These are phyloP conservation scores for Cryptococcus wingfieldii DNA, from an alignment of 1,284 basidiomycete genomes.

Conservation along the genomic window DNA sequence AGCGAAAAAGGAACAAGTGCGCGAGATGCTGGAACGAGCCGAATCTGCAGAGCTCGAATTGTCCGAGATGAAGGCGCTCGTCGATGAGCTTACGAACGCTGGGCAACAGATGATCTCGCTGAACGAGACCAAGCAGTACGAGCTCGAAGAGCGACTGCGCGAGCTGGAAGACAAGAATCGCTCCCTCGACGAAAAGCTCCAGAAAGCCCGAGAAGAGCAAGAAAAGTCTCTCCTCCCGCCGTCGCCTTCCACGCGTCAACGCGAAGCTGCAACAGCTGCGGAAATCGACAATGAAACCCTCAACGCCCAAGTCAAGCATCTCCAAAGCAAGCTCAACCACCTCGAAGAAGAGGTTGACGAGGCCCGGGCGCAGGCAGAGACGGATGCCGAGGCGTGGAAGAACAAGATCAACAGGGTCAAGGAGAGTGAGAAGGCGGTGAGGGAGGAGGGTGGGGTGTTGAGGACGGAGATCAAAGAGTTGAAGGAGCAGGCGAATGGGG, in stretches of 20 bases:
- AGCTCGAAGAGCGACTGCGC: slow-evolving; percentile 66
- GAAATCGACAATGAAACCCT: slow-evolving; percentile 92
- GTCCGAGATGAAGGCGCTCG: slow-evolving; percentile 35
- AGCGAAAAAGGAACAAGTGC: slow-evolving; percentile 44
- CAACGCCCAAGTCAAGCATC: slow-evolving; percentile 77
- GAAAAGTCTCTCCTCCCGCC: slow-evolving; percentile 13
- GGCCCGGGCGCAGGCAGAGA: slow-evolving; percentile 63
- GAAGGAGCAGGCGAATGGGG: slow-evolving; percentile 59
- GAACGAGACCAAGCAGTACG: slow-evolving; percentile 77
- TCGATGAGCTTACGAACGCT: slow-evolving; percentile 43
- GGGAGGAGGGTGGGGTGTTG: slow-evolving; percentile 61
- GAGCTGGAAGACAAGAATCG: slow-evolving; percentile 55
- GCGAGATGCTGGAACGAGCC: slow-evolving; percentile 36
- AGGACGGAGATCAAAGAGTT: slow-evolving; percentile 62
- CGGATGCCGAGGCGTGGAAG: slow-evolving; percentile 64
- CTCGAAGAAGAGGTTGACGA: slow-evolving; percentile 87
- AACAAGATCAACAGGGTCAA: slow-evolving; percentile 66
- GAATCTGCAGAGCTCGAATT: slow-evolving; percentile 35
- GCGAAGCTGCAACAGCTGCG: slow-evolving; percentile 58
- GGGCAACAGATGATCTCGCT: slow-evolving; percentile 80
- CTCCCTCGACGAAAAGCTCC: slow-evolving; percentile 29
- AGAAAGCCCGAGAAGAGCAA: slow-evolving; percentile 28
- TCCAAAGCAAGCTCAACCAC: slow-evolving; percentile 67
- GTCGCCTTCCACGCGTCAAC: slow-evolving; percentile 22
- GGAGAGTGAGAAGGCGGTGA: slow-evolving; percentile 69